Evolutionary conservation across 345 rosid genomes (phyloP).

Genomic region (Clausena lansium): DNA sequence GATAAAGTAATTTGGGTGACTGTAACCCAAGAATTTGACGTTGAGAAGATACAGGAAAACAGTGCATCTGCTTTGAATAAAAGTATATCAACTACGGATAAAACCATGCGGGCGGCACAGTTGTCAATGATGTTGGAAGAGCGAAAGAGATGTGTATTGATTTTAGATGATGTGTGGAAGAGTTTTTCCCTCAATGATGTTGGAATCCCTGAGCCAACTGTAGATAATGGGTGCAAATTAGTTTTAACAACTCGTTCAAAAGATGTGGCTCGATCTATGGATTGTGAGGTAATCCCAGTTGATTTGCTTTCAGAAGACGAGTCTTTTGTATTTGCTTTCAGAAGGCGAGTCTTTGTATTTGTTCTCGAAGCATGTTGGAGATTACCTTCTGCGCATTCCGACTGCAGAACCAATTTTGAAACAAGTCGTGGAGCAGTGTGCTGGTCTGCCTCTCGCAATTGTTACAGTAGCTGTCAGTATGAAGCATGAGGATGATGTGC

Average conservation of each 20-base stretch:
- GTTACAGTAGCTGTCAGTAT: neutral
- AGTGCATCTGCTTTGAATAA: neutral
- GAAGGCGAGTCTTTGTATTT: neutral
- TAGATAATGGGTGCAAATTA: neutral
- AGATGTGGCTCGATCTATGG: neutral
- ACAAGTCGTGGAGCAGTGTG: neutral
- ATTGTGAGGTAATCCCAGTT: neutral
- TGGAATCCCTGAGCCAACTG: slow-evolving; percentile 14
- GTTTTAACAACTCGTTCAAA: too few relatives aligned
- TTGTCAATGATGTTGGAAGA: neutral
- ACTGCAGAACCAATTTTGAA: neutral
- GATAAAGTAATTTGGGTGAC: slow-evolving; percentile 20
- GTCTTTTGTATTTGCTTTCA: neutral
- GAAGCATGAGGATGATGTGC: neutral
- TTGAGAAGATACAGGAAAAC: slow-evolving; percentile 3
- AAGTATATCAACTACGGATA: neutral
- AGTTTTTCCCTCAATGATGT: neutral
- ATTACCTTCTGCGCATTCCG: neutral
- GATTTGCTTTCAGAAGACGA: neutral
- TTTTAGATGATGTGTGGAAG: neutral
- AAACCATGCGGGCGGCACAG: slow-evolving; percentile 4
- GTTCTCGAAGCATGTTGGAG: neutral
- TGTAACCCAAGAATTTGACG: slow-evolving; percentile 6
- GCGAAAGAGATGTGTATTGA: neutral
- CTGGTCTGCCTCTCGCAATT: slow-evolving; percentile 15